These are phyloP conservation scores for Acorus calamus DNA, from an alignment of 106 monocot genomes.

Conservation along the genomic window DNA sequence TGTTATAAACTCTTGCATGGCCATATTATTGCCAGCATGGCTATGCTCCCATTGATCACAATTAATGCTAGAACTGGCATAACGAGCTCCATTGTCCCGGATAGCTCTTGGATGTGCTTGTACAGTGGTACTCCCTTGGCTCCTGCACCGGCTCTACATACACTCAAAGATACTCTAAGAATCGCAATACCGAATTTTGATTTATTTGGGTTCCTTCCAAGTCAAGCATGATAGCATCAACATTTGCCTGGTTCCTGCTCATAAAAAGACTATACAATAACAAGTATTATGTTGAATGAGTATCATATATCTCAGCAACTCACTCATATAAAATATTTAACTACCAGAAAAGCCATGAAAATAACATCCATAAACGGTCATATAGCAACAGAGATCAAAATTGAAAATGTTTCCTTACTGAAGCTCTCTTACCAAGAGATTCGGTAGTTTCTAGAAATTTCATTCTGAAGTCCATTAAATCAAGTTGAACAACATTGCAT, in stretches of 20 bases:
- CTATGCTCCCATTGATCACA: constrained; percentile 92
- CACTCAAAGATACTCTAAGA: constrained; percentile 83
- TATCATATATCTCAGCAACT: too few relatives aligned
- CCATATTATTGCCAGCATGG: constrained; percentile 95
- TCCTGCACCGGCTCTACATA: constrained; percentile 89
- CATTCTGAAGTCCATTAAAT: too few relatives aligned
- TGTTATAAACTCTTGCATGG: constrained; percentile 99
- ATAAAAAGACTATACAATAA: neutral
- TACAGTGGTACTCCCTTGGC: constrained; percentile 86
- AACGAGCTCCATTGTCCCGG: constrained; percentile 79
- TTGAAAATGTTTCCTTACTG: too few relatives aligned
- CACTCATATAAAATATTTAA: too few relatives aligned
- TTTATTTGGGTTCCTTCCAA: constrained; percentile 93
- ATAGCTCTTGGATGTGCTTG: constrained; percentile 84
- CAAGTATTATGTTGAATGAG: neutral
- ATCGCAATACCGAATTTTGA: constrained; percentile 89
- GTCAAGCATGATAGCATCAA: constrained; percentile 89
- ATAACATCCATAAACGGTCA: too few relatives aligned
- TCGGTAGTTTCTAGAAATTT: too few relatives aligned
- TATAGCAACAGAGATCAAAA: too few relatives aligned
- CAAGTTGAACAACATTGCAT: too few relatives aligned
- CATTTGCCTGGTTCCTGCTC: constrained; percentile 65
- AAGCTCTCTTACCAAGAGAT: too few relatives aligned
- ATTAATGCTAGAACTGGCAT: constrained; percentile 99
- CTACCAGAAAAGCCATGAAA: too few relatives aligned